Evolutionary conservation across 1,139 yeast species (phyloP).

Genomic region (Saccharomyces pastorianus): DNA sequence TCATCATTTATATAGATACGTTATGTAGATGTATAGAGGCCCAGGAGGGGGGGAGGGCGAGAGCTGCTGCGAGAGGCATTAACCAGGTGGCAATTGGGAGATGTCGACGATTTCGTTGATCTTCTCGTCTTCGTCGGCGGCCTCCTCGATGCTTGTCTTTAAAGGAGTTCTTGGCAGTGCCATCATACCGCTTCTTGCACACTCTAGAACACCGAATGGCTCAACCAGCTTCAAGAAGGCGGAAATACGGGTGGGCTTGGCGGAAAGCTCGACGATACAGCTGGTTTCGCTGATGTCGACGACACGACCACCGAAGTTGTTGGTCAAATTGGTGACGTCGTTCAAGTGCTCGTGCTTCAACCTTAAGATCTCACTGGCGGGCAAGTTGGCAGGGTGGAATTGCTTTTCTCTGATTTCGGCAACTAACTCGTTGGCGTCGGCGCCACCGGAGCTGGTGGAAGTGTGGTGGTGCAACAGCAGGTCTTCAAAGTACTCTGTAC

Average conservation of each 20-base stretch:
- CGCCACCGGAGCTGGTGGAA: conserved; percentile 27
- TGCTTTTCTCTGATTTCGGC: conserved; percentile 39
- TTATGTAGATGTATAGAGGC: not conserved
- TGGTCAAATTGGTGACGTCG: conserved; percentile 71
- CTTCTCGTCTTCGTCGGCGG: conserved; percentile 34
- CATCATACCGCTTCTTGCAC: conserved; percentile 98
- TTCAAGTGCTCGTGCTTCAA: conserved; percentile 85
- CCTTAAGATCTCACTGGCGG: conserved; percentile 88
- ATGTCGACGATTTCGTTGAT: conserved; percentile 48
- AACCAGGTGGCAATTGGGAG: conserved; percentile 78
- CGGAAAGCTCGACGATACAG: conserved; percentile 88
- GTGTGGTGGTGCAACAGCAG: conserved; percentile 75
- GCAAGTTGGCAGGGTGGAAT: conserved; percentile 82
- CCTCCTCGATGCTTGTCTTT: conserved; percentile 41
- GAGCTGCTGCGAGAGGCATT: conserved; percentile 27
- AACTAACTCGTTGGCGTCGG: conserved; percentile 18
- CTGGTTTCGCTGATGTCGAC: conserved; percentile 90
- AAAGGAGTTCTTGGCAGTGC: conserved; percentile 95
- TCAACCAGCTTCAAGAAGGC: conserved; percentile 81
- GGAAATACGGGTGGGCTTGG: conserved; percentile 84
- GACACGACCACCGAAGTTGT: conserved; percentile 85
- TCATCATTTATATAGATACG: not conserved
- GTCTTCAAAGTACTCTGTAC: conserved; percentile 96
- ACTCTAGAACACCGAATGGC: conserved; percentile 93
- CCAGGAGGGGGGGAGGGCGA: not conserved